These are phyloP conservation scores for Nannizziopsis arthrosporioides DNA, from an alignment of 2,329 filamentous ascomycete genomes.

Conservation along the genomic window DNA sequence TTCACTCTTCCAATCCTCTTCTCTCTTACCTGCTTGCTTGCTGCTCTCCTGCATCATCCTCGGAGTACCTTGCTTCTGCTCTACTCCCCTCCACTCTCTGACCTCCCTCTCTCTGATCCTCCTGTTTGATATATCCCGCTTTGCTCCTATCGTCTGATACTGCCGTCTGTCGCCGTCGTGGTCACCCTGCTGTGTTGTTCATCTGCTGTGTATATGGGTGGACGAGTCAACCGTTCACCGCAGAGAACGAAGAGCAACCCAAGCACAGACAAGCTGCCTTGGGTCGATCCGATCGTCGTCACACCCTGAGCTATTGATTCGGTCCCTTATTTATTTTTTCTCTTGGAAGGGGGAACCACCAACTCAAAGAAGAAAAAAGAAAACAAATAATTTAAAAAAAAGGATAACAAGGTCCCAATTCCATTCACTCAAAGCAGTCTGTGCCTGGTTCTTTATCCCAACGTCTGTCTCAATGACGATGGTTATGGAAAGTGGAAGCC, in stretches of 20 bases:
- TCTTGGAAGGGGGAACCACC: background rate
- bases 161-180: background rate
- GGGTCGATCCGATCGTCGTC: conserved; percentile 10
- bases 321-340: background rate
- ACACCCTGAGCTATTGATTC: conserved; percentile 4
- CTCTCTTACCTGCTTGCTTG: background rate
- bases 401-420: no score
- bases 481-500: conserved; percentile 83
- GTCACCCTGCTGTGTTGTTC: no score
- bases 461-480: conserved; percentile 63
- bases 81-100: no score
- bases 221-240: background rate
- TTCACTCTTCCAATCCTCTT: background rate
- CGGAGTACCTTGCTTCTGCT: no score
- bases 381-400: no score
- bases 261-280: background rate
- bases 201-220: conserved; percentile 4
- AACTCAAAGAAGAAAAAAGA: background rate
- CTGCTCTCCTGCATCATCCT: background rate
- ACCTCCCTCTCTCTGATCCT: no score
- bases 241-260: background rate
- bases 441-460: background rate
- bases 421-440: background rate
- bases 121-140: no score
- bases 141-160: no score